Base-by-base conservation (phyloP, 768 basidiomycete genomes). In the Amyloporia xantha region DNA sequence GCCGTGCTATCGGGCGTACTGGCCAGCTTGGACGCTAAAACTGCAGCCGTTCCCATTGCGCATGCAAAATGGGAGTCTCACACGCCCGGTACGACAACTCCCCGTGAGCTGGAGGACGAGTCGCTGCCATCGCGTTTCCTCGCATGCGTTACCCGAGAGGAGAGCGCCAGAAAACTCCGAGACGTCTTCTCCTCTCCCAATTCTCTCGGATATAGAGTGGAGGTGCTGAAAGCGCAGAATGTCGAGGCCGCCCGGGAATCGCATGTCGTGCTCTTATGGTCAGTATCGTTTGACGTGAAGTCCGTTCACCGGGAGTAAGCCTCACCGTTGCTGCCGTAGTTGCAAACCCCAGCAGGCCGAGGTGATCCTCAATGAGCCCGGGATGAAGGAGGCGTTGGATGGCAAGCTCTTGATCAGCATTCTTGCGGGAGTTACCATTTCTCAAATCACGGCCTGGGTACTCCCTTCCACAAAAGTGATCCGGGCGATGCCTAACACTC, bases 401-500 rank as follows among this genome's bases (percentile, higher is more conserved):
- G 85, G 87, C 40, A 98, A 98, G 68, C 79, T 98, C 1, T 73
- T 99, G 51, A 89, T 98, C 66, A 97, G 94, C 61, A 96, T 98
- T 63, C 83, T 97, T 26, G 94, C 96, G n/a, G 96, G 96, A 56
- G 86, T 96, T 4, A 97, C 88, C 24, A 86, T 98, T 54, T 54
- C 72, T 27, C 94, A 97, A 65, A 71, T 98, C 30, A 68, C 73
- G 39, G 74, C 66, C 4, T 87, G 86, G 86, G 88, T 93, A 26
- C 70, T 71, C 21, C 74, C 84, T 2, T 74, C 73, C n/a, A 91
- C 91, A 37, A 82, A 79, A 57, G 86, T 97, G 51, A 83, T 98
- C 51, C 84, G 96, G 49, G 90, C 92, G 10, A 99, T 99, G 96
- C 94, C 96, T 55, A 99, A 99, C 62, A 98, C 95, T 2, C 93